Conservation (phyloP, 352 stramenopile species). For the Phytophthora sojae region DNA sequence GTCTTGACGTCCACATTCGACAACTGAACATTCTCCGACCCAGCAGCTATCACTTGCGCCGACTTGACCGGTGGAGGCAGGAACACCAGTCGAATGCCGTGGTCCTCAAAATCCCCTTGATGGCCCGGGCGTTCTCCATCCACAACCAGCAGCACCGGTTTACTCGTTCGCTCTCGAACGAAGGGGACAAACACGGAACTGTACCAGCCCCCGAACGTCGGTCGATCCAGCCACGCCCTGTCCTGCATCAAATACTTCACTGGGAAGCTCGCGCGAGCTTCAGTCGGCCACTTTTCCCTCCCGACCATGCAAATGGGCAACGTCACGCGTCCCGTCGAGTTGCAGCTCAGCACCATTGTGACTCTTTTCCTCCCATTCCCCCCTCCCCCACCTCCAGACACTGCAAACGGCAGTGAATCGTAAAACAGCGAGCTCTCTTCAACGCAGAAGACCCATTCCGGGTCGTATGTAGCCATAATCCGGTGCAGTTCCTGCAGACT, state of each 20-base stretch:
- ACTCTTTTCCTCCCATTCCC: constrained; percentile 2
- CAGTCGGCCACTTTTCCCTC: constrained; percentile 16
- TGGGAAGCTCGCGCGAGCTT: background rate
- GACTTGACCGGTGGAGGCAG: constrained; percentile 8
- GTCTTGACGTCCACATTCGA: background rate
- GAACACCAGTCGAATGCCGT: constrained; percentile 29
- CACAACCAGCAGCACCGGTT: constrained; percentile 34
- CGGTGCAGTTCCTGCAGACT: constrained; percentile 29
- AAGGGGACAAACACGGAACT: constrained; percentile 34
- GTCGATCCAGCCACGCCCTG: constrained; percentile 41
- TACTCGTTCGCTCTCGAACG: constrained; percentile 28
- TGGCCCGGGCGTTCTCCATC: constrained; percentile 35
- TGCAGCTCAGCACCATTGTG: constrained; percentile 39
- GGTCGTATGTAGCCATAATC: constrained; percentile 37
- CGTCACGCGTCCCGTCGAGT: constrained; percentile 29
- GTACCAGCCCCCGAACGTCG: constrained; percentile 37
- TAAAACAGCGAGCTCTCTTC: constrained; percentile 42
- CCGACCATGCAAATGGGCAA: constrained; percentile 33
- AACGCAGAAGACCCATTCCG: constrained; percentile 40
- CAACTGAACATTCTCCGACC: background rate
- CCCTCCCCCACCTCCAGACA: background rate
- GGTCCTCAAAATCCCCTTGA: constrained; percentile 40
- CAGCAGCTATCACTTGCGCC: background rate
- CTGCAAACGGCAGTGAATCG: constrained; percentile 31
- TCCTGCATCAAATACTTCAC: constrained; percentile 32